Percentiles rank a stretch among this genome's conserved stretches.
phyloP scores from a whole-genome alignment of 2,329 filamentous ascomycete species.

The Aspergillus hiratsukae region DNA sequence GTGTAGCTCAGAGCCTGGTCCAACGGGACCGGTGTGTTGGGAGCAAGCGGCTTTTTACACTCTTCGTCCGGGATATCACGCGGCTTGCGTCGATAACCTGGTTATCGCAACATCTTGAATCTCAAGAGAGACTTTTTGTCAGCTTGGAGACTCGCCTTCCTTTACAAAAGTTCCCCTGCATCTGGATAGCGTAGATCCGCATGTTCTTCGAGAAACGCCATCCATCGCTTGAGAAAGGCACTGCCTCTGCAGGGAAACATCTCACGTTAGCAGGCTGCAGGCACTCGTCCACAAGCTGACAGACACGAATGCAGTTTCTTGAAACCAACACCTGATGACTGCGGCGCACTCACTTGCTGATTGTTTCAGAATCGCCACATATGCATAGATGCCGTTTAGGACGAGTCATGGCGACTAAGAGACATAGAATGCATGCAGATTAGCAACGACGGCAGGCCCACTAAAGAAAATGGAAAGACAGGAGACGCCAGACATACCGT shows the following conservation, averaged over 20 bases:
- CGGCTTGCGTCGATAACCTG: not conserved
- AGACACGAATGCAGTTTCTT: not conserved
- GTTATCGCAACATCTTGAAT: not conserved
- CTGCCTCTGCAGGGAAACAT: slow-evolving; percentile 61
- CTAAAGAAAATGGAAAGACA: not conserved
- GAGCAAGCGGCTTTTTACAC: not conserved
- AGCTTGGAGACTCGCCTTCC: not conserved
- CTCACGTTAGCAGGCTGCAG: not conserved
- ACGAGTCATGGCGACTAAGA: slow-evolving; percentile 88
- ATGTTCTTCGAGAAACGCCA: slow-evolving; percentile 83
- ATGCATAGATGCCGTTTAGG: slow-evolving; percentile 86
- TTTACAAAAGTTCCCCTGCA: slow-evolving; percentile 33
- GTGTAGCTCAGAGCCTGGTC: not conserved
- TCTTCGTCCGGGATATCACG: not conserved
- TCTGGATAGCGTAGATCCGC: slow-evolving; percentile 88
- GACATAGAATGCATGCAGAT: not conserved
- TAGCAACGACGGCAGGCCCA: not conserved
- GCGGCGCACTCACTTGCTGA: slow-evolving; percentile 66
- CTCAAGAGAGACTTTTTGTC: not conserved
- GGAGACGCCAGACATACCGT: slow-evolving; percentile 60
- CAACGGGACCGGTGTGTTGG: not conserved
- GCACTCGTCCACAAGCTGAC: not conserved
- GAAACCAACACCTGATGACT: not conserved
- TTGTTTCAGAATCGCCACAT: slow-evolving; percentile 90
- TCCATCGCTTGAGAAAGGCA: slow-evolving; percentile 82